Evolutionary conservation across 106 monocot species (phyloP).

Genomic region (Chionographis japonica): DNA sequence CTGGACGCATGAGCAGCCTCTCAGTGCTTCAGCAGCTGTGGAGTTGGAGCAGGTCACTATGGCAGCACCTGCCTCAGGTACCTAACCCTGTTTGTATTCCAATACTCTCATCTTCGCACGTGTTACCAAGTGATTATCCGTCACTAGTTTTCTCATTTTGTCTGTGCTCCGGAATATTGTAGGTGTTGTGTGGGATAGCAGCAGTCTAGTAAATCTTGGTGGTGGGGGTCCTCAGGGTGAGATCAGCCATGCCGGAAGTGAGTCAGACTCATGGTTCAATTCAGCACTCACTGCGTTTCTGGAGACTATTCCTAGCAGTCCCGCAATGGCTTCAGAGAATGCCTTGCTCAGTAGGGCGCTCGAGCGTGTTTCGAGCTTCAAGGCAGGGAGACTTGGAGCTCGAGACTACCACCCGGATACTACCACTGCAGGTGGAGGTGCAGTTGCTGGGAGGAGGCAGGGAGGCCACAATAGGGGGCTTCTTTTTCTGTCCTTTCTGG

Average conservation of each 20-base stretch:
- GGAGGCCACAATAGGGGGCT: conserved; percentile 27
- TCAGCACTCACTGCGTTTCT: conserved; percentile 44
- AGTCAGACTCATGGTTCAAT: conserved; percentile 46
- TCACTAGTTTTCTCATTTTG: conserved; percentile 16
- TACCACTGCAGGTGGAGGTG: conserved; percentile 1
- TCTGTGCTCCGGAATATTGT: conserved; percentile 14
- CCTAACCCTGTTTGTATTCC: conserved; percentile 12
- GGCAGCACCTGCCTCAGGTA: conserved; percentile 42
- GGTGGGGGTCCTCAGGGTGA: conserved; percentile 10
- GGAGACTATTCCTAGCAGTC: conserved; percentile 74
- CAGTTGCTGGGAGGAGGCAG: conserved; percentile 9
- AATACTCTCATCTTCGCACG: background rate
- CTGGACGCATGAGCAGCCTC: conserved; percentile 30
- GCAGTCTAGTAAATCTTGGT: conserved; percentile 5
- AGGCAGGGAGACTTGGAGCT: conserved; percentile 15
- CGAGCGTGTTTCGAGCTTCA: conserved; percentile 78
- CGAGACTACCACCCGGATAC: background rate
- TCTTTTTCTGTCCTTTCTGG: conserved; percentile 71
- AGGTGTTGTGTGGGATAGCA: conserved; percentile 17
- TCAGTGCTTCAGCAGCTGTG: conserved; percentile 2
- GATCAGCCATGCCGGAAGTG: background rate
- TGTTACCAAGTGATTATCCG: background rate
- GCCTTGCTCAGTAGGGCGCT: conserved; percentile 48
- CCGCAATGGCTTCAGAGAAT: conserved; percentile 76
- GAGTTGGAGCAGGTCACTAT: conserved; percentile 7